Evolutionary conservation across 306 rosid genomes (phyloP).

Genomic region (Phaseolus lunatus): DNA sequence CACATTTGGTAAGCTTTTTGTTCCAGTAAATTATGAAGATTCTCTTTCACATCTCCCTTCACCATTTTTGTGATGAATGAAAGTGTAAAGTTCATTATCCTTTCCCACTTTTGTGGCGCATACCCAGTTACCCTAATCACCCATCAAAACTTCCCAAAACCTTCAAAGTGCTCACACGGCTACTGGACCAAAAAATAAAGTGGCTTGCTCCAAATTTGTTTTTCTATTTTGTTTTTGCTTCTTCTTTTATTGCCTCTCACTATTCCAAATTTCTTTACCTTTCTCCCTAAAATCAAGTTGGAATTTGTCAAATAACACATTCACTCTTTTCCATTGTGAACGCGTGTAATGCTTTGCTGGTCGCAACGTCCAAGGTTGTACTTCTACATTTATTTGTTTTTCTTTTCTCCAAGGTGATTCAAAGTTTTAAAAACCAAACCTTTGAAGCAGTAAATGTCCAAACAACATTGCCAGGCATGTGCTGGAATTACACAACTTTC

Average conservation of each 20-base stretch:
- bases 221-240: background rate
- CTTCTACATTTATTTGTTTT: background rate
- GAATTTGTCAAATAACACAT: background rate
- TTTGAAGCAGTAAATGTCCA: background rate
- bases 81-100: constrained; percentile 43
- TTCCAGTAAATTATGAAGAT: constrained; percentile 39
- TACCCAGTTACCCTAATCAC: background rate
- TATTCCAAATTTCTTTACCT: too few species aligned
- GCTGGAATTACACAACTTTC: background rate
- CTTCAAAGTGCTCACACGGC: background rate
- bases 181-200: background rate
- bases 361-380: background rate
- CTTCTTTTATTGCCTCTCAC: too few species aligned
- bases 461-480: background rate
- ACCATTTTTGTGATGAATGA: constrained; percentile 36
- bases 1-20: constrained; percentile 38
- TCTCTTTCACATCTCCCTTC: constrained; percentile 27
- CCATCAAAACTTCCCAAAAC: background rate
- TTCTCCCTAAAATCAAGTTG: too few species aligned
- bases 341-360: too few species aligned
- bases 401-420: background rate
- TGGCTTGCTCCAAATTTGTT: background rate
- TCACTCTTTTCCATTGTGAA: background rate
- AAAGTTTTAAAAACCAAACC: background rate
- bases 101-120: constrained; percentile 38